Evolutionary conservation across 768 basidiomycete species (phyloP), one percentile per base, ranked within the genome.

Genomic region (Suillus paluster): DNA sequence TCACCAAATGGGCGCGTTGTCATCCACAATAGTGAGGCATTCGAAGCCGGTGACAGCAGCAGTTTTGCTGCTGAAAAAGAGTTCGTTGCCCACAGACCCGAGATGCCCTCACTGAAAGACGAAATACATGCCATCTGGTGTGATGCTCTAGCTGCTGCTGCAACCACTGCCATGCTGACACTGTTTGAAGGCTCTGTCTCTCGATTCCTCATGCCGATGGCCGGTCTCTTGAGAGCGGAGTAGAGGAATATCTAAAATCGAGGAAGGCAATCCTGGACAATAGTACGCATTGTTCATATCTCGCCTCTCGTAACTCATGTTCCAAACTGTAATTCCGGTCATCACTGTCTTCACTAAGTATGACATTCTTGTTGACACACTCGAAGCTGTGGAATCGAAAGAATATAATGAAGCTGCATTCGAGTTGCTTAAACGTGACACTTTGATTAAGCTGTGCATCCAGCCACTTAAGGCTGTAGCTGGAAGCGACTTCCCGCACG

Each of bases 101-200:
- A 50, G 14, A 58, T 56, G 64, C 57, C 53, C n/a, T 50, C 54
- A 12, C 50, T 66, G 30, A 65, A 56, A 45, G 65, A 66, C 38
- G 56, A 52, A 36, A 33, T 66, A 14, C 65, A 66, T 41, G 65
- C 65, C 33, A 42, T 66, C 21, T 66, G 65, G 65, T 65, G 30
- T 23, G 61, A n/a, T 41, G 30, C 4, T 45, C 5, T 54, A 5
- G 15, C 6, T 45, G 30, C 30, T 6, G 6, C 30, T 6, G 30
- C 30, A 3, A 30, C 30, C 6, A n/a, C 6, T 30, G 30, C 30
- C 30, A 30, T 30, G 30, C 30, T 30, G 30, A 30, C 30, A 30
- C 3, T 30, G 30, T 30, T 30, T 30, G 30, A 30, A 61, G 60
- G 60, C 53, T 61, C 27, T 61, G 60, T n/a, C 0, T 61, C 23